Evolutionary conservation across 2,329 filamentous ascomycete genomes (phyloP), one percentile per base, ranked within the genome.

Genomic region (Pyrenochaeta sp.): DNA sequence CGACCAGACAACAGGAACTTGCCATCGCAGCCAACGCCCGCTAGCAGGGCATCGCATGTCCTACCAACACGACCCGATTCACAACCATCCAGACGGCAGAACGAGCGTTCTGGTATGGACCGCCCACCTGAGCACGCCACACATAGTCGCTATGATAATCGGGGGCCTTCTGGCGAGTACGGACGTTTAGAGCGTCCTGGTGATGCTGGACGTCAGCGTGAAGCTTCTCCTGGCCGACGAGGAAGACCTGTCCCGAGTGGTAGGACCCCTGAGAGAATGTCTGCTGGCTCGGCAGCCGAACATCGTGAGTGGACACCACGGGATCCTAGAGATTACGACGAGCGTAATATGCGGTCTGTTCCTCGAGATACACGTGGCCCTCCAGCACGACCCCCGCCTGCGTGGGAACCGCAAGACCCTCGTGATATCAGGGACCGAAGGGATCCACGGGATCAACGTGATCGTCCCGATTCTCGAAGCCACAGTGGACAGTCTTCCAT

Each of bases 61-160:
- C 69, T 87, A 6, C 84, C 84, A 1, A 83, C 71, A 40, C 76
- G 82, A 41, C 83, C 83, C 11, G 82, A 86, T 51, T 76, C 82
- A 8, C 81, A 81, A 6, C 80, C 81, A 31, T 77, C 77, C 1
- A 74, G 74, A 17, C 61, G 68, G 24, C 60, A 60, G 27, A 32
- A 50, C 15, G 67, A 71, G 24, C 67, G 69, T 21, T 51, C 58
- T n/a, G 24, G 41, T n/a, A 41, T 42, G 19, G 70, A 72, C 18
- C 67, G 69, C 14, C 53, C 53, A 14, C 24, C 51, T 11, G 63
- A 68, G 6, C 63, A 60, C 30, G 46, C 41, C 20, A 41, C 48
- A 20, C 62, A 65, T 39, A 41, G 51, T 35, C 60, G 69, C 35
- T 65, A 72, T 15, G 71, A 72, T 22, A 55, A 42, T 40, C 65